Evolutionary conservation across 768 basidiomycete genomes (phyloP).

Genomic region (Boletus subcaerulescens): DNA sequence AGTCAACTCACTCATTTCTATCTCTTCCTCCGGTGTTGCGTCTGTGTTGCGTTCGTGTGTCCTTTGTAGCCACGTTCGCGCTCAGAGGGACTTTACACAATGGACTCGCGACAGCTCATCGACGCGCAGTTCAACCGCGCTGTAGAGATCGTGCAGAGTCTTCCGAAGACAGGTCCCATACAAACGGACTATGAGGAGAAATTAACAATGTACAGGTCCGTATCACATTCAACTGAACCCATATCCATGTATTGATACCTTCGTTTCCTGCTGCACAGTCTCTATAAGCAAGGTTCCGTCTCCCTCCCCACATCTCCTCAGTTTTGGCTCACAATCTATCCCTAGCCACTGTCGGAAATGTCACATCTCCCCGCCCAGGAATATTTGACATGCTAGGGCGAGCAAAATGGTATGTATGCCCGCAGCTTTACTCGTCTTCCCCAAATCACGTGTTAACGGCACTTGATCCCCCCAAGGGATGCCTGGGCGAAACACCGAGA

Average conservation of each 20-base stretch:
- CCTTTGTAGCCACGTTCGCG: background rate
- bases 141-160: conserved; percentile 88
- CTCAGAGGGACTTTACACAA: conserved; percentile 19
- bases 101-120: conserved; percentile 66
- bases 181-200: conserved; percentile 97
- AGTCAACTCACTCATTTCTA: background rate
- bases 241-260: conserved; percentile 7
- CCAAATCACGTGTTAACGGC: conserved; percentile 22
- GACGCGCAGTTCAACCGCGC: conserved; percentile 90
- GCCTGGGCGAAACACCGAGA: conserved; percentile 95
- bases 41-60: background rate
- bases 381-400: conserved; percentile 90
- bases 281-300: conserved; percentile 85
- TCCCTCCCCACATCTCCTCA: background rate
- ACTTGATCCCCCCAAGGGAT: conserved; percentile 54
- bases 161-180: conserved; percentile 93
- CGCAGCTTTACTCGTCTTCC: background rate
- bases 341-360: conserved; percentile 87
- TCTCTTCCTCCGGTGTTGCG: background rate
- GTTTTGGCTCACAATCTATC: conserved; percentile 2
- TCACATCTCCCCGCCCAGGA: conserved; percentile 71
- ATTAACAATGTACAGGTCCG: conserved; percentile 85
- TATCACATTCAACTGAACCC: background rate
- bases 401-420: conserved; percentile 78
- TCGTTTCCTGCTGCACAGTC: conserved; percentile 40